Base-by-base conservation (phyloP, 2,329 filamentous ascomycete species). In the Chrysoporthe austroafricana region DNA sequence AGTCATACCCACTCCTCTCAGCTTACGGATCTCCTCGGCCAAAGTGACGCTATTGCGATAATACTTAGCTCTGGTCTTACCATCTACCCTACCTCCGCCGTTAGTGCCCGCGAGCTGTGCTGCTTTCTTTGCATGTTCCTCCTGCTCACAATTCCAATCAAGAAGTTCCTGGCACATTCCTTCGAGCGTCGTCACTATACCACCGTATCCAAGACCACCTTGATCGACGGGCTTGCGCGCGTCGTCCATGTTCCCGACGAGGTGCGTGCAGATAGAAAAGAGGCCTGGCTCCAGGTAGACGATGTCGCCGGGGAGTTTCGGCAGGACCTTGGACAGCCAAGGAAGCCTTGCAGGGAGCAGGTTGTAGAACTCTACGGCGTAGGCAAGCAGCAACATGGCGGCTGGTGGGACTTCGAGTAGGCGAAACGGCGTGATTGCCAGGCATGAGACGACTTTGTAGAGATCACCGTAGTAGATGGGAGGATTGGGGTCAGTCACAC, bases 141-240 rank as follows among this genome's bases (percentile, higher is more conserved):
- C 72, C 58, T 81, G 79, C 66, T 79, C 78, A 1, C 68, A 70
- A 68, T 82, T 82, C 79, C 80, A 82, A 50, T 81, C 79, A 0
- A 82, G 69, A 0, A 82, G 70, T 71, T 82, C 75, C 62, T 77
- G 72, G n/a, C 73, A 71, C 73, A 82, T 77, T 1, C 80, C 80
- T 34, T 82, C 78, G 0, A 80, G 72, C 13, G 79, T 82, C 0
- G 76, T 80, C 11, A 80, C 9, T 1, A 80, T 72, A 0, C 79
- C 80, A 0, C 66, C 67, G 68, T 81, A 82, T 0, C 79, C 80
- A 18, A 83, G 70, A 0, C 80, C 80, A 11, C 80, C 80, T 4
- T 77, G 71, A 1, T 67, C 61, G 0, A 80, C 74, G 0, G 78
- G 72, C 67, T 72, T 75, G 18, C 74, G 70, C 0, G 73, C 72